phyloP scores from a whole-genome alignment of 2,329 filamentous ascomycete genomes.

The Diaporthe caulivora region DNA sequence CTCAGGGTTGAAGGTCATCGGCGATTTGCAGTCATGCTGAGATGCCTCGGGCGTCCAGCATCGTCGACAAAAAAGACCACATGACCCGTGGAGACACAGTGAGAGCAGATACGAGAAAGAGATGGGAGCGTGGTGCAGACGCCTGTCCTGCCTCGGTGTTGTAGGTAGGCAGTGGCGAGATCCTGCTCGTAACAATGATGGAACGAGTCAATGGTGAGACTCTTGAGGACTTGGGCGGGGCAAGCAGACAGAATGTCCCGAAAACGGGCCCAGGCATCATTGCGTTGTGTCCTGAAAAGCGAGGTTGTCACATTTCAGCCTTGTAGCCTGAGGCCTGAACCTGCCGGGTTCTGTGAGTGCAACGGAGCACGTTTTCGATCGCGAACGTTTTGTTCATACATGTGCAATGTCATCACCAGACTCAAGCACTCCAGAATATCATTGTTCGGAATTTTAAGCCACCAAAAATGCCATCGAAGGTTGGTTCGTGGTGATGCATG shows the following conservation, averaged over 20 bases:
- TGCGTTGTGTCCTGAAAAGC: conserved; percentile 41
- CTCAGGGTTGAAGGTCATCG: neutral
- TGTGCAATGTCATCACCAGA: too few species aligned
- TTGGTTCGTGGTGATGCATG: neutral
- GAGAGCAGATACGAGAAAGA: neutral
- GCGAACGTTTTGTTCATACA: too few species aligned
- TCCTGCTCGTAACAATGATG: neutral
- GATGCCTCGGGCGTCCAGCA: neutral
- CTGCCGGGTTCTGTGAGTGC: neutral
- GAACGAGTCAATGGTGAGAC: neutral
- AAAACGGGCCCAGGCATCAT: conserved; percentile 35
- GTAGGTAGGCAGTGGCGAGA: neutral
- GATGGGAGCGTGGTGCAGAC: neutral
- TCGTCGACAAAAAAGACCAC: neutral
- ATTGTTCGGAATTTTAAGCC: neutral
- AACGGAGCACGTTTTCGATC: too few species aligned
- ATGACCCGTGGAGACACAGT: neutral
- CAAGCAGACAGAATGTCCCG: neutral
- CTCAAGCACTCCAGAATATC: rapidly evolving
- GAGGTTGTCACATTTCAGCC: conserved; percentile 38
- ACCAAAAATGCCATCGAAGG: too few species aligned
- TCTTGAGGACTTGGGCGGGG: conserved; percentile 6
- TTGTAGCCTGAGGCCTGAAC: conserved; percentile 37
- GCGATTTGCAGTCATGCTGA: neutral
- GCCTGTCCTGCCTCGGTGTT: neutral